These are phyloP conservation scores for Aspergillus glaucus DNA, from an alignment of 2,329 filamentous ascomycete species.

Conservation along the genomic window DNA sequence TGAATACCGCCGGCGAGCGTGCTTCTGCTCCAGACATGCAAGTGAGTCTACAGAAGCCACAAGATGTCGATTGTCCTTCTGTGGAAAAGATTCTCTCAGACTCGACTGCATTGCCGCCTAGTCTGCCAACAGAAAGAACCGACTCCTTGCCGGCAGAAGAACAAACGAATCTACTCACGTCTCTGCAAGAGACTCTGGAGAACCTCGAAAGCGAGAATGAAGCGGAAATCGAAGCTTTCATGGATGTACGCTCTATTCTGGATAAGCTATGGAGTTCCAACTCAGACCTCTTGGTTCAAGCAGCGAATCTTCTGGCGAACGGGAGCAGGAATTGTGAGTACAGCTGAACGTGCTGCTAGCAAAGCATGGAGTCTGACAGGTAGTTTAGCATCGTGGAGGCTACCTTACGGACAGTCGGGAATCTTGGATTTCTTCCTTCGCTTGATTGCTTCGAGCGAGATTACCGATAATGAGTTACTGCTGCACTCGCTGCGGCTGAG, in stretches of 20 bases:
- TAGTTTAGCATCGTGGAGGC: conserved; percentile 32
- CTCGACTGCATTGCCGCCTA: conserved; percentile 14
- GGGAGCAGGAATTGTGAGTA: conserved; percentile 38
- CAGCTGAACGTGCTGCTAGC: not conserved
- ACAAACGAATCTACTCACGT: conserved; percentile 28
- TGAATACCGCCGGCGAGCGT: conserved; percentile 9
- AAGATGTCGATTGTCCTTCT: conserved; percentile 17
- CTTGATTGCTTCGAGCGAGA: conserved; percentile 27
- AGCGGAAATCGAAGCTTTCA: conserved; percentile 15
- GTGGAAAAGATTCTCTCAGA: conserved; percentile 21
- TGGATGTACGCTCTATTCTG: conserved; percentile 24
- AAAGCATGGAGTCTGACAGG: conserved; percentile 5
- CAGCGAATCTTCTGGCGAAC: conserved; percentile 36
- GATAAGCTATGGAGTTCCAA: conserved; percentile 31
- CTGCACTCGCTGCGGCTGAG: conserved; percentile 38
- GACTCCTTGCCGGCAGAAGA: conserved; percentile 19
- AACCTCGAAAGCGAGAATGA: conserved; percentile 18
- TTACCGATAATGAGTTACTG: conserved; percentile 24
- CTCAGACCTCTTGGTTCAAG: conserved; percentile 29
- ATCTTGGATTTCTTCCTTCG: conserved; percentile 38
- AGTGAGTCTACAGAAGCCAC: not conserved
- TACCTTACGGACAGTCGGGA: conserved; percentile 33
- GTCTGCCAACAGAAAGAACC: conserved; percentile 11
- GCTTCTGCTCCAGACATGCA: conserved; percentile 1
- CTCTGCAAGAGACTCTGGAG: conserved; percentile 26